Conservation (phyloP, 805 yeast genomes). For the Tetrapisispora taiwanensis region DNA sequence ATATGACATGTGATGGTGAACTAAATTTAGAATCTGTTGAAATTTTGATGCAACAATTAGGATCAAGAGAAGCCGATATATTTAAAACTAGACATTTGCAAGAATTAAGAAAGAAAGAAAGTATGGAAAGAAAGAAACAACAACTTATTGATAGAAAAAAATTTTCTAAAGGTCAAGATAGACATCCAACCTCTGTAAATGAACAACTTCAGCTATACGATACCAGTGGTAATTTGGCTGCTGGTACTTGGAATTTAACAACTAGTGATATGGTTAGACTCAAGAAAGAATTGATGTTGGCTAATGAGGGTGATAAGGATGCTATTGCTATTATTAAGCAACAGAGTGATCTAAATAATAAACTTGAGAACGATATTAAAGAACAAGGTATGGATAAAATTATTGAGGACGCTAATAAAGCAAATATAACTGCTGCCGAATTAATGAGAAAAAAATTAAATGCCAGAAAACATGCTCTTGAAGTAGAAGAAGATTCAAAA, state of each 20-base stretch:
- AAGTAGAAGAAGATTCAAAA: conserved; percentile 17
- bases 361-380: conserved; percentile 18
- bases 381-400: conserved; percentile 24
- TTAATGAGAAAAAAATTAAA: conserved; percentile 31
- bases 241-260: conserved; percentile 52
- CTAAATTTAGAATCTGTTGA: conserved; percentile 72
- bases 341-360: conserved; percentile 27
- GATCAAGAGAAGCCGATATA: conserved; percentile 67
- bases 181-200: conserved; percentile 61
- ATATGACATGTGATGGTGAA: conserved; percentile 82
- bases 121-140: conserved; percentile 43
- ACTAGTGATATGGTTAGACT: conserved; percentile 64
- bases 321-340: conserved; percentile 55
- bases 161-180: conserved; percentile 64
- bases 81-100: conserved; percentile 58
- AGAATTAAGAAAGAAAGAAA: conserved; percentile 61
- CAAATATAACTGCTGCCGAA: conserved; percentile 39
- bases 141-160: conserved; percentile 24
- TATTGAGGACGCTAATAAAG: conserved; percentile 30
- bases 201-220: conserved; percentile 69
- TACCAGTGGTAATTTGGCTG: conserved; percentile 61
- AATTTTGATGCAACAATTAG: conserved; percentile 50
- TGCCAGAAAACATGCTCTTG: conserved; percentile 20
- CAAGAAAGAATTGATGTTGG: conserved; percentile 52
- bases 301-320: conserved; percentile 58